A percentile compares a stretch with the other conserved stretches of the same genome.
Evolutionary conservation across 768 basidiomycete species (phyloP).

Genomic region (Mycena leptocephala): DNA sequence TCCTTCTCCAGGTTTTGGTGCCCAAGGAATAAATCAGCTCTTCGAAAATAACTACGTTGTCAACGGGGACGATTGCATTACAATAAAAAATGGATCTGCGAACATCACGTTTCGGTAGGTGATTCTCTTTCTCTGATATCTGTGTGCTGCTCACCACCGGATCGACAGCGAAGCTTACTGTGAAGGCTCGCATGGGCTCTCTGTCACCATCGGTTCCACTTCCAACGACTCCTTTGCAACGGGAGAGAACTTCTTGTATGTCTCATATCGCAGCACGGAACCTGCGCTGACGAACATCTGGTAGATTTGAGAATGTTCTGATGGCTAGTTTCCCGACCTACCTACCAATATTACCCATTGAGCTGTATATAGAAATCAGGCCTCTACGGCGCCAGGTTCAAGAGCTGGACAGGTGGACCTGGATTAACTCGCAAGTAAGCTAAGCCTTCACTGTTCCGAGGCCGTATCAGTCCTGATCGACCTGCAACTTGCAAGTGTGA

Average conservation of each 20-base stretch:
- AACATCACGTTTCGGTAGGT: constrained; percentile 44
- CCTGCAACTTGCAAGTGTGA: constrained; percentile 20
- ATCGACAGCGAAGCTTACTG: constrained; percentile 46
- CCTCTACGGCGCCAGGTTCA: constrained; percentile 57
- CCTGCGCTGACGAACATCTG: constrained; percentile 3
- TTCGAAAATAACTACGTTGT: constrained; percentile 56
- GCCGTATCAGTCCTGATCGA: constrained; percentile 15
- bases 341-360: constrained; percentile 14
- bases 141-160: constrained; percentile 9
- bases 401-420: constrained; percentile 59
- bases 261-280: constrained; percentile 18
- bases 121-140: constrained; percentile 14
- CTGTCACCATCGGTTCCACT: constrained; percentile 49
- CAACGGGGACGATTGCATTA: constrained; percentile 59
- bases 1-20: constrained; percentile 24
- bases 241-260: constrained; percentile 53
- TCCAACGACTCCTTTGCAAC: constrained; percentile 47
- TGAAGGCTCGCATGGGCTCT: constrained; percentile 55
- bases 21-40: constrained; percentile 47
- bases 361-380: constrained; percentile 41
- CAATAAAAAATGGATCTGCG: constrained; percentile 53
- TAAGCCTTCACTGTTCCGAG: constrained; percentile 25
- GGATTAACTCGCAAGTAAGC: constrained; percentile 52
- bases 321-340: constrained; percentile 19
- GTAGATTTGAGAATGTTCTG: constrained; percentile 26